These are phyloP conservation scores for Andrographis paniculata DNA, from an alignment of 305 asterid genomes.

Conservation along the genomic window DNA sequence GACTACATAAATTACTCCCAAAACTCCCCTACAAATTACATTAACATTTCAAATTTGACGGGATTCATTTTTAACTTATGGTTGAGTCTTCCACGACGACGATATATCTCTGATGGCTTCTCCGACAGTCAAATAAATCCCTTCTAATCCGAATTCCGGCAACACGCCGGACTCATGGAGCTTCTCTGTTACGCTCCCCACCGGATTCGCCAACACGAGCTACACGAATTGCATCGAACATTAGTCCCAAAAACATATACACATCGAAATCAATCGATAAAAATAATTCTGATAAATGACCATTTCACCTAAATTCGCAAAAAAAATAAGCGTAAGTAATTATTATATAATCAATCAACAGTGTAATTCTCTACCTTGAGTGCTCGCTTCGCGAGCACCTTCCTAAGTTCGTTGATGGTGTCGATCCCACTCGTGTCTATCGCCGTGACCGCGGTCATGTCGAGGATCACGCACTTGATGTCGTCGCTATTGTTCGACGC, in stretches of 20 bases:
- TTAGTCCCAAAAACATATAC: too few relatives aligned
- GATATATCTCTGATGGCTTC: constrained; percentile 79
- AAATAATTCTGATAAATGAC: too few relatives aligned
- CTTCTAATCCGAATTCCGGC: constrained; percentile 47
- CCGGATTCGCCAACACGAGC: constrained; percentile 82
- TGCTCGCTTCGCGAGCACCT: constrained; percentile 60
- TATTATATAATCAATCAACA: too few relatives aligned
- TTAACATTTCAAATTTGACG: too few relatives aligned
- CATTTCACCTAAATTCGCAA: too few relatives aligned
- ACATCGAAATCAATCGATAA: too few relatives aligned
- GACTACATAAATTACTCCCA: too few relatives aligned
- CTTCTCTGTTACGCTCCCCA: constrained; percentile 73
- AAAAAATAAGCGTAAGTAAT: too few relatives aligned
- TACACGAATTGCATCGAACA: too few relatives aligned
- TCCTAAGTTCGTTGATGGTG: constrained; percentile 78
- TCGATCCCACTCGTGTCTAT: constrained; percentile 93
- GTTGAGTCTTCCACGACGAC: constrained; percentile 58
- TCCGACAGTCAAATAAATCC: constrained; percentile 66
- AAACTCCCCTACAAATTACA: too few relatives aligned
- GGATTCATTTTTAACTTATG: too few relatives aligned
- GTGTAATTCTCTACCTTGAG: too few relatives aligned
- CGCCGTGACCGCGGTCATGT: constrained; percentile 75
- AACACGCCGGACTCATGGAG: constrained; percentile 51
- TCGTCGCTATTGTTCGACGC: constrained; percentile 41
- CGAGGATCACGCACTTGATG: constrained; percentile 55